Conservation (phyloP, 345 rosid species). For the Melastoma malabathricum region DNA sequence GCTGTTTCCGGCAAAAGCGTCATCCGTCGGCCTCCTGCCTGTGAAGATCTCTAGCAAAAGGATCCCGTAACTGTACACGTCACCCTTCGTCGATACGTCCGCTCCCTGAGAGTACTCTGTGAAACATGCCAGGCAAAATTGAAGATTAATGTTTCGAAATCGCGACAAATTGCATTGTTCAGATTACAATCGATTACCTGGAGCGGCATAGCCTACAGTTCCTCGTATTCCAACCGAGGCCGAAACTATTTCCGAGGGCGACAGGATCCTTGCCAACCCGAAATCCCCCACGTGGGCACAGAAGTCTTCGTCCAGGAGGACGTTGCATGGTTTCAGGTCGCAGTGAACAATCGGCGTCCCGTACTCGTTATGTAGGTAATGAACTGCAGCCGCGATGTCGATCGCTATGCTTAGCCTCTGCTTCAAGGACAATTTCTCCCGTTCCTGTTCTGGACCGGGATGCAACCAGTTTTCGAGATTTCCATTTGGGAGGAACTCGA, state of each 20-base stretch:
- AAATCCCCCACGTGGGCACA: conserved; percentile 1
- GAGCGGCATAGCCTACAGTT: background rate
- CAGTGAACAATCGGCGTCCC: background rate
- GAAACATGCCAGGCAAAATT: background rate
- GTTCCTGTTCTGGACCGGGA: background rate
- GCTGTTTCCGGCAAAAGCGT: conserved; percentile 10
- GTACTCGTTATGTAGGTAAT: background rate
- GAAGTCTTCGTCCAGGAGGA: background rate
- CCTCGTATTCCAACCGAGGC: background rate
- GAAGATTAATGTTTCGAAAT: background rate
- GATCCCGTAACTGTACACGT: conserved; percentile 20
- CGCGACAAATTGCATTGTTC: background rate
- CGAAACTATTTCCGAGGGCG: background rate
- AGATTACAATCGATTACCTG: background rate
- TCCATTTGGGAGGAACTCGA: background rate
- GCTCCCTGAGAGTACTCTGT: conserved; percentile 23
- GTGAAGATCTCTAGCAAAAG: conserved; percentile 19
- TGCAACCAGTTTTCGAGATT: conserved; percentile 1
- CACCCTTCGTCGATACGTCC: conserved; percentile 7
- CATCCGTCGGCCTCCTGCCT: conserved; percentile 12
- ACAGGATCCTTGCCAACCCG: background rate
- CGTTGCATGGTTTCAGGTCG: background rate
- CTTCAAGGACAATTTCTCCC: background rate
- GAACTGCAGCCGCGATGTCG: background rate
- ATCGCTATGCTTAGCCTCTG: background rate